These are phyloP conservation scores for Candida coleopterorum DNA, from an alignment of 805 yeast species.

Conservation along the genomic window DNA sequence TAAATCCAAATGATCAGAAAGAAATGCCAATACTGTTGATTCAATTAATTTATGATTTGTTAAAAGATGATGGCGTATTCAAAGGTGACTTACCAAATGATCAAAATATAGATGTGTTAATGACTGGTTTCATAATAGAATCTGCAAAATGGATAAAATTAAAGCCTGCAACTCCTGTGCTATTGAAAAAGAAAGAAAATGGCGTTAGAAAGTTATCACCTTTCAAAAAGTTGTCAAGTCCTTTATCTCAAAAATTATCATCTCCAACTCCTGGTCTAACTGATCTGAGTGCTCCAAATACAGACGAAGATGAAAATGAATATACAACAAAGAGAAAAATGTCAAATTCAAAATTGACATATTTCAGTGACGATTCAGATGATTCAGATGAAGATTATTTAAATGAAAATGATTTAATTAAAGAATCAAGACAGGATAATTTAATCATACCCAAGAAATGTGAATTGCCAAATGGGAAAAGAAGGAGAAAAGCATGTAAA, in stretches of 20 bases:
- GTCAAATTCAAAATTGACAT: conserved; percentile 46
- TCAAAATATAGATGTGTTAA: conserved; percentile 56
- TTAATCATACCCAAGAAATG: conserved; percentile 58
- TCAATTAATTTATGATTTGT: conserved; percentile 31
- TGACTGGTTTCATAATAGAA: conserved; percentile 58
- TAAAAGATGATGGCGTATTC: conserved; percentile 43
- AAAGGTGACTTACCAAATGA: conserved; percentile 50
- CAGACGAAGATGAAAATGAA: conserved; percentile 37
- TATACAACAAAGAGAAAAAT: conserved; percentile 42
- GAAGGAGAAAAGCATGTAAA: conserved; percentile 91
- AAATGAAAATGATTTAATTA: conserved; percentile 38
- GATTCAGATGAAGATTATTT: conserved; percentile 16
- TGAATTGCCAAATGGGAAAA: conserved; percentile 46
- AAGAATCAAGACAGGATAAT: conserved; percentile 18
- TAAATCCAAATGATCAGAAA: conserved; percentile 49
- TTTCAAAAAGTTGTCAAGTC: conserved; percentile 13
- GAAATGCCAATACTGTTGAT: conserved; percentile 45
- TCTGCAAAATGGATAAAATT: conserved; percentile 53
- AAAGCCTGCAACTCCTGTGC: conserved; percentile 27
- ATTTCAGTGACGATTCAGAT: conserved; percentile 47
- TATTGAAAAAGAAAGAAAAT: conserved; percentile 27
- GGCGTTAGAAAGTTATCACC: conserved; percentile 13
- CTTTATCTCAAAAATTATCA: not conserved
- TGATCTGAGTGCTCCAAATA: conserved; percentile 35
- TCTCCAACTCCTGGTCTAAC: conserved; percentile 28